phyloP scores from a whole-genome alignment of 75 land plant genomes.

The Pinus taeda region DNA sequence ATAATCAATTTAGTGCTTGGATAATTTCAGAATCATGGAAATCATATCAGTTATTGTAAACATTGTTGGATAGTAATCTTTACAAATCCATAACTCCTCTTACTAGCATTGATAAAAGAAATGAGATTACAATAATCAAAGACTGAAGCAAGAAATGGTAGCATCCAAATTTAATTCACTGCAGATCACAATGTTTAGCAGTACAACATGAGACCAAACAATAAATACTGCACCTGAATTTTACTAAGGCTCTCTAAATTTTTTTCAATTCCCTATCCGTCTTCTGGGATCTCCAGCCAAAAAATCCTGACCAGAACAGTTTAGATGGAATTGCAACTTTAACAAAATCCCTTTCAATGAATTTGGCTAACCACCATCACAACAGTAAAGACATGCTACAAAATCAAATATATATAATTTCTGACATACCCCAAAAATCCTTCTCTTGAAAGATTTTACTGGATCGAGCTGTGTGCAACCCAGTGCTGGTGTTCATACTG shows the following conservation, averaged over 20 bases:
- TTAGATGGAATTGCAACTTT: constrained; percentile 1
- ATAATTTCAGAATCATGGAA: neutral
- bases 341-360: constrained; percentile 3
- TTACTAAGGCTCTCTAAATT: constrained; percentile 4
- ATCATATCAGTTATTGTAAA: neutral
- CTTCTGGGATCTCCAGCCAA: constrained; percentile 2
- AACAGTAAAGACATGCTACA: neutral
- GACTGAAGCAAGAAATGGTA: neutral
- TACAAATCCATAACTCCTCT: neutral
- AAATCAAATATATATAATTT: constrained; percentile 2
- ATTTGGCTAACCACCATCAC: neutral
- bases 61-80: neutral
- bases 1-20: neutral
- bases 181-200: neutral
- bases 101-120: neutral
- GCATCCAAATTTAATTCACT: constrained; percentile 1
- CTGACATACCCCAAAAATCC: constrained; percentile 5
- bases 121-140: neutral
- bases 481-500: neutral
- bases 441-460: neutral
- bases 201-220: constrained; percentile 4
- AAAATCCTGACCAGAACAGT: constrained; percentile 5
- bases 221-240: constrained; percentile 3
- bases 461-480: neutral
- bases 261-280: constrained; percentile 4